Percentiles rank a stretch among this genome's conserved stretches.
Conservation (phyloP, 805 yeast species). For the Candida stauntonica region DNA sequence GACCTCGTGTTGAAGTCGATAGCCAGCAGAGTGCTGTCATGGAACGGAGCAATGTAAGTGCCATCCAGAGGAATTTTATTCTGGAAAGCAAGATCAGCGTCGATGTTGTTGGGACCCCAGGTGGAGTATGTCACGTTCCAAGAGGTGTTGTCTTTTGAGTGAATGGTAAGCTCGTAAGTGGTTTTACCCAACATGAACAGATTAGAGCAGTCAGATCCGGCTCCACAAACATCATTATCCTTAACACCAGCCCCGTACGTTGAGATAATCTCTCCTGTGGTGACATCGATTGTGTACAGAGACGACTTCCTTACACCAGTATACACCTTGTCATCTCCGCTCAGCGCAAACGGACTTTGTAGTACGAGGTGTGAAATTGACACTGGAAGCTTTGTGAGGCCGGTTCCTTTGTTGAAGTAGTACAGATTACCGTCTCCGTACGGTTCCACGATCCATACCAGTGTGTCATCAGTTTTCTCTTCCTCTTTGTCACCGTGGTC, state of each 20-base stretch:
- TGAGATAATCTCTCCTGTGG: constrained; percentile 67
- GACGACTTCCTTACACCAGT: constrained; percentile 81
- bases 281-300: constrained; percentile 66
- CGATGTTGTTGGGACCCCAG: constrained; percentile 91
- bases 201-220: constrained; percentile 27
- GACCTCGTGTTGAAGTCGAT: constrained; percentile 63
- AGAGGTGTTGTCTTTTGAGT: constrained; percentile 60
- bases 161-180: constrained; percentile 69
- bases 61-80: constrained; percentile 61
- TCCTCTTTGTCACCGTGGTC: constrained; percentile 5
- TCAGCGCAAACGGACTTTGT: constrained; percentile 80
- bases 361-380: constrained; percentile 71
- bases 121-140: constrained; percentile 86
- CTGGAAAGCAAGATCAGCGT: constrained; percentile 45
- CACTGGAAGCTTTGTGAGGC: constrained; percentile 78
- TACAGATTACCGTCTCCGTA: constrained; percentile 77
- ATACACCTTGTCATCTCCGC: constrained; percentile 70
- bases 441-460: constrained; percentile 89
- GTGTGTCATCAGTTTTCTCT: constrained; percentile 28
- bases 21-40: constrained; percentile 75
- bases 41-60: constrained; percentile 77
- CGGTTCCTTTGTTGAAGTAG: constrained; percentile 68
- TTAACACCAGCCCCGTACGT: constrained; percentile 51
- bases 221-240: constrained; percentile 4
- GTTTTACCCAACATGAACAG: constrained; percentile 64